Conservation (phyloP, 2,329 filamentous ascomycete species). For the Pseudogymnoascus sp. region DNA sequence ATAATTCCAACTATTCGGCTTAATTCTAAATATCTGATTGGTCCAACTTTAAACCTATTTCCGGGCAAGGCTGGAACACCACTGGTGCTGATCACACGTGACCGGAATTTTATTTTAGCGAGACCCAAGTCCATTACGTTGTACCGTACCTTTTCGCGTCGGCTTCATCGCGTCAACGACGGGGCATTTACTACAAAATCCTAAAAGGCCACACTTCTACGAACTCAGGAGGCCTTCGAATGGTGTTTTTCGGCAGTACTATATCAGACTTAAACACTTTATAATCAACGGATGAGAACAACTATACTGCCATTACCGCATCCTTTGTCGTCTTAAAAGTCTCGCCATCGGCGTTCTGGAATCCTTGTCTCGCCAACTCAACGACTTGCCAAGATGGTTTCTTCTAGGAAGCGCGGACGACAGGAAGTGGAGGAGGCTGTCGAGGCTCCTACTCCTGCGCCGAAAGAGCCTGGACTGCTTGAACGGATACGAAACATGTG, state of each 20-base stretch:
- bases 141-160: constrained; percentile 8
- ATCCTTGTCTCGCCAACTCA: not conserved
- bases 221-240: not conserved
- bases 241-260: not conserved
- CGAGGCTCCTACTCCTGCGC: constrained; percentile 17
- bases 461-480: constrained; percentile 38
- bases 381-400: constrained; percentile 32
- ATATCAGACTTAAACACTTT: not conserved
- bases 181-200: not conserved
- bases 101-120: constrained; percentile 6
- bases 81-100: not conserved
- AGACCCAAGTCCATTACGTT: not conserved
- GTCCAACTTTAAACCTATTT: not conserved
- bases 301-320: not conserved
- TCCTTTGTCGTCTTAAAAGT: not conserved
- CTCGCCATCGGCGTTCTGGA: not conserved
- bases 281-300: not conserved
- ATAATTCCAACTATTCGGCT: not conserved
- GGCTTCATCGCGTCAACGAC: constrained; percentile 7
- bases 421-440: constrained; percentile 36
- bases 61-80: constrained; percentile 1
- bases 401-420: constrained; percentile 41
- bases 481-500: constrained; percentile 77
- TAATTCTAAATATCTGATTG: not conserved
- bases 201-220: not conserved